A percentile compares a stretch with the other conserved stretches of the same genome.
Conservation (phyloP, 371 early-diverging fungal genomes). For the Mucor indicus region DNA sequence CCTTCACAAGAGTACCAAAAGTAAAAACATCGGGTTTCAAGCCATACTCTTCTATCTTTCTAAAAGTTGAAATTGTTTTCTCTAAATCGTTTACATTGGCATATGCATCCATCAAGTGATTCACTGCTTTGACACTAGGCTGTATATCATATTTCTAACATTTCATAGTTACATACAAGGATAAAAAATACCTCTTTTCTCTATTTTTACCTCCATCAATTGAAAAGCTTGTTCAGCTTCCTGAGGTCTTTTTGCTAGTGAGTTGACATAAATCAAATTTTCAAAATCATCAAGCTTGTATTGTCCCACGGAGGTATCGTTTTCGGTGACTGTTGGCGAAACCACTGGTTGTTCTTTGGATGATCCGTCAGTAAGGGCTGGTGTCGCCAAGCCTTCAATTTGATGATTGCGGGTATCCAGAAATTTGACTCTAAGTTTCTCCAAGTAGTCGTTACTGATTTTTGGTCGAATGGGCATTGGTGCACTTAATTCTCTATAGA, state of each 20-base stretch:
- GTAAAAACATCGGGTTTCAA: constrained; percentile 61
- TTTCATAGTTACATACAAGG: not conserved
- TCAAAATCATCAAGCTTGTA: constrained; percentile 12
- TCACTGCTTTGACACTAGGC: constrained; percentile 68
- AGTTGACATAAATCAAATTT: constrained; percentile 72
- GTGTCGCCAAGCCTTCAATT: not conserved
- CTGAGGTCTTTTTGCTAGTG: constrained; percentile 56
- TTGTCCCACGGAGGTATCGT: not conserved
- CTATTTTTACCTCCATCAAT: constrained; percentile 50
- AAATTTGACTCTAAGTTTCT: constrained; percentile 40
- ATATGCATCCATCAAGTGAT: constrained; percentile 80
- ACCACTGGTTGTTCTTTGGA: no score
- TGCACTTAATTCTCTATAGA: constrained; percentile 34
- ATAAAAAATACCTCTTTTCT: not conserved
- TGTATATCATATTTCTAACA: constrained; percentile 47
- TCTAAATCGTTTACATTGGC: constrained; percentile 64
- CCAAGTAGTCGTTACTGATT: constrained; percentile 46
- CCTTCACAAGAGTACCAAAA: constrained; percentile 72
- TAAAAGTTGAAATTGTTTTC: constrained; percentile 55
- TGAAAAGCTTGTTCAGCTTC: constrained; percentile 75
- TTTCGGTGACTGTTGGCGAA: not conserved
- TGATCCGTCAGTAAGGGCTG: not conserved
- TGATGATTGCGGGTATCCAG: constrained; percentile 33
- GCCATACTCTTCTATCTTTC: constrained; percentile 40
- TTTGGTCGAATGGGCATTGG: constrained; percentile 29